These are phyloP conservation scores for Maudiozyma barnettii DNA, from an alignment of 805 yeast species.

Conservation along the genomic window DNA sequence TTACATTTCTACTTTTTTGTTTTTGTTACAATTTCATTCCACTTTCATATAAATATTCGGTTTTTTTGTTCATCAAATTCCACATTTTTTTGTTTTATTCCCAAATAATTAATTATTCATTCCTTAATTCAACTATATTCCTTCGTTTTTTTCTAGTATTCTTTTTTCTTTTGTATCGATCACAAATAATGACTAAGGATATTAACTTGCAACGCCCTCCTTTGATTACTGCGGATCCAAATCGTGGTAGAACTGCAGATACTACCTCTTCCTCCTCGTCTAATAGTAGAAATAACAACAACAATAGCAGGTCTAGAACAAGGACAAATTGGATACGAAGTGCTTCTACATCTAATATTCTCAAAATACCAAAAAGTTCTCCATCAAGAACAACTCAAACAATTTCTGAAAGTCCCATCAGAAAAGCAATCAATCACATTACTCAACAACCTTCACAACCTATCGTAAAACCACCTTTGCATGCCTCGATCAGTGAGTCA, in stretches of 20 bases:
- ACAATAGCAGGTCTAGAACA: neutral
- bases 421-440: neutral
- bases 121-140: no score
- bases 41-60: no score
- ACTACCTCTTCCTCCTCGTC: neutral
- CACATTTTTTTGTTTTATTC: no score
- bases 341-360: slow-evolving; percentile 18
- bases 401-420: neutral
- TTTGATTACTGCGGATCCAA: neutral
- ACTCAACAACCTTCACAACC: neutral
- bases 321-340: slow-evolving; percentile 13
- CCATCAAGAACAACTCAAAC: neutral
- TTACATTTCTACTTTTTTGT: no score
- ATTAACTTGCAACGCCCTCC: neutral
- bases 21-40: no score
- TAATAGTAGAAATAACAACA: neutral
- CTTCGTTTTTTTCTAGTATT: no score
- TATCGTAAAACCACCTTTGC: neutral
- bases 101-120: no score
- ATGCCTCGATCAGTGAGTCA: neutral
- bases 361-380: slow-evolving; percentile 2
- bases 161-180: no score
- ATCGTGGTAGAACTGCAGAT: neutral
- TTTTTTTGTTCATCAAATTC: no score
- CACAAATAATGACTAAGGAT: neutral